Evolutionary conservation across 192 early-diverging fungal genomes (phyloP).

Genomic region (Backusella tuberculispora): DNA sequence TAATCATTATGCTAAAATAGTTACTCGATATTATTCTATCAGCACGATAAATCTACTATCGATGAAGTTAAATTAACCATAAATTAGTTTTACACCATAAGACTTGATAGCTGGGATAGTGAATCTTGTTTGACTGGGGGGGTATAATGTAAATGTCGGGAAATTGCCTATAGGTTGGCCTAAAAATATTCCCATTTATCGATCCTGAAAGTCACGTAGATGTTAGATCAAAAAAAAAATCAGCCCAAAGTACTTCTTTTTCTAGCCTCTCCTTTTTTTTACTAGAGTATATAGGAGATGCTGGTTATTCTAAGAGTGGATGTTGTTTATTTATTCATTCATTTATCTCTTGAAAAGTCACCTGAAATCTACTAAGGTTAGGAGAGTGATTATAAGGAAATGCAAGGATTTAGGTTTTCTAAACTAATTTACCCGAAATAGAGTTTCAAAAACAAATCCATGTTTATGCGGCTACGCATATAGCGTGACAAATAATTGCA

Average conservation of each 20-base stretch:
- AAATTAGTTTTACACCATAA: background rate
- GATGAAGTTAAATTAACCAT: background rate
- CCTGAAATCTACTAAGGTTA: background rate
- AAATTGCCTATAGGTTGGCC: background rate
- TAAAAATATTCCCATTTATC: background rate
- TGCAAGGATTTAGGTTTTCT: background rate
- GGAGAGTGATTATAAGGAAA: background rate
- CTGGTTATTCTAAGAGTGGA: too few species aligned
- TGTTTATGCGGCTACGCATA: background rate
- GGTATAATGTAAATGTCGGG: background rate
- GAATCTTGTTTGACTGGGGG: background rate
- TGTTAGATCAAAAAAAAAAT: background rate
- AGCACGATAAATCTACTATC: slow-evolving; percentile 2
- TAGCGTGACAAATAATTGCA: background rate
- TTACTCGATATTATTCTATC: background rate
- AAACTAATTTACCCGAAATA: background rate
- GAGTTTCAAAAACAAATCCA: background rate
- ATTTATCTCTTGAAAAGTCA: background rate
- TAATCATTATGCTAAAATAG: background rate
- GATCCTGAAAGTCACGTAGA: background rate
- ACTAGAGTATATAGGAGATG: too few species aligned
- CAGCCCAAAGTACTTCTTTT: background rate
- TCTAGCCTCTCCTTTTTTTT: too few species aligned
- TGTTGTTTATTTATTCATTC: too few species aligned
- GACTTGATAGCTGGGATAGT: background rate